Base-by-base conservation (phyloP, 164 flowering plant genomes). In the Piper longum region DNA sequence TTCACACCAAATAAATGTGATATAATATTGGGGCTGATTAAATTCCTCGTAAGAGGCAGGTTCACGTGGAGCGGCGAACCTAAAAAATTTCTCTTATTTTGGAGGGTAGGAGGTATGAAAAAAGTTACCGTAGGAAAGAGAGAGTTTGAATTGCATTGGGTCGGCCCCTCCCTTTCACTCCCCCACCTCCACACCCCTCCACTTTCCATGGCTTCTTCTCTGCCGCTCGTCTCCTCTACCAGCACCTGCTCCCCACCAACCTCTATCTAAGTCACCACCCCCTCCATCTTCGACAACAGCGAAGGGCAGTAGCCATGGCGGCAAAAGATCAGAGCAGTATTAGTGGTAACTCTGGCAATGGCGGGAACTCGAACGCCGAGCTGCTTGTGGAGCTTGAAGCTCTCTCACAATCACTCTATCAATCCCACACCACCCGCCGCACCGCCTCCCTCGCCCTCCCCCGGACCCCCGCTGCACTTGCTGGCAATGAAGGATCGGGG, bases 361-460 rank as follows among this genome's bases (percentile, higher is more conserved):
- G 70, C 69, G 74, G 78, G 54, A 80, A 79, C 54, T 81, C 96
- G 66, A 83, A 72, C 61, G 70, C 79, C 16, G 83, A 79, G 63
- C 76, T 91, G 12, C 69, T 91, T 42, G 82, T 83, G 64, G 98
- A 91, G 48, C 87, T 88, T 0, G 88, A 91, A 66, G 79, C 78
- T 1, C 77, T 88, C 16, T 85, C 89, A 71, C 81, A 85, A 59
- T 67, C 91, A 26, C 83, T 88, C 59, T 84, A 88, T 78, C 85
- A 85, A 54, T 62, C 91, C 58, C 85, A 80, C 17, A 68, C 70
- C 14, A 43, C 72, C 43, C 70, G 96, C 70, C 75, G 97, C 72
- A 80, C 88, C 13, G 87, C 88, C 55, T 91, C 98, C 56, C 87
- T 91, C 11, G 88, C 73, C n/a, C 87, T 88, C 41, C 95, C 91